Evolutionary conservation across 2,329 filamentous ascomycete genomes (phyloP).

Genomic region (Capronia americana): DNA sequence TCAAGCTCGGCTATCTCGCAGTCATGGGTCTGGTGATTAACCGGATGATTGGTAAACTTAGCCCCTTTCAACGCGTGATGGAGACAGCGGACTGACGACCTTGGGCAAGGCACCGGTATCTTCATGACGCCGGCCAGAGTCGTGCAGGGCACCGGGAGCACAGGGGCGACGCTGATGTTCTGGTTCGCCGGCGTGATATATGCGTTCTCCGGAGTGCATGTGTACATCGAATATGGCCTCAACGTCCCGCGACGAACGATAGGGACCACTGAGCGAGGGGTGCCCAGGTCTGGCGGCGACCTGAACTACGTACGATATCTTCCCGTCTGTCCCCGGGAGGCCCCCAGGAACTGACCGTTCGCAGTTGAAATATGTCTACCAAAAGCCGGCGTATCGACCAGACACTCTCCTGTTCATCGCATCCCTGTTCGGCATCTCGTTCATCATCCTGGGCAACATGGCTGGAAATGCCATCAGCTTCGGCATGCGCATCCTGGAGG

Average conservation of each 20-base stretch:
- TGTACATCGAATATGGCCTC: constrained; percentile 10
- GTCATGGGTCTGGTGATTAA: constrained; percentile 9
- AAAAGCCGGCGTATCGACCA: constrained; percentile 29
- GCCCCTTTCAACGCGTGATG: neutral
- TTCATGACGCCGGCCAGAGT: constrained; percentile 14
- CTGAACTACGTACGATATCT: constrained; percentile 30
- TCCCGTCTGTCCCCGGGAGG: neutral
- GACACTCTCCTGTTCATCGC: constrained; percentile 35
- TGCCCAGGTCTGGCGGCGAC: constrained; percentile 30
- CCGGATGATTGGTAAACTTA: constrained; percentile 10
- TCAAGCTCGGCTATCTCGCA: constrained; percentile 6
- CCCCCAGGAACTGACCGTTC: neutral
- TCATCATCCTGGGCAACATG: constrained; percentile 39
- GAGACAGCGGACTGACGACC: neutral
- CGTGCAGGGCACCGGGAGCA: neutral
- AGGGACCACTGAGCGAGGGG: neutral
- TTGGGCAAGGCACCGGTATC: constrained; percentile 4
- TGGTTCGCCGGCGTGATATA: constrained; percentile 9
- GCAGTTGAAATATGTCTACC: constrained; percentile 39
- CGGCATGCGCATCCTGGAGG: constrained; percentile 48
- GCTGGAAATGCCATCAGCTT: constrained; percentile 54
- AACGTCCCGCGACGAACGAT: constrained; percentile 5
- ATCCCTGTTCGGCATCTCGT: constrained; percentile 39
- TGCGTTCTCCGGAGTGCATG: constrained; percentile 5
- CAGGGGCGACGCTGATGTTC: constrained; percentile 7